Evolutionary conservation across 768 basidiomycete genomes (phyloP).

Genomic region (button mushroom (Agaricus bisporus)): DNA sequence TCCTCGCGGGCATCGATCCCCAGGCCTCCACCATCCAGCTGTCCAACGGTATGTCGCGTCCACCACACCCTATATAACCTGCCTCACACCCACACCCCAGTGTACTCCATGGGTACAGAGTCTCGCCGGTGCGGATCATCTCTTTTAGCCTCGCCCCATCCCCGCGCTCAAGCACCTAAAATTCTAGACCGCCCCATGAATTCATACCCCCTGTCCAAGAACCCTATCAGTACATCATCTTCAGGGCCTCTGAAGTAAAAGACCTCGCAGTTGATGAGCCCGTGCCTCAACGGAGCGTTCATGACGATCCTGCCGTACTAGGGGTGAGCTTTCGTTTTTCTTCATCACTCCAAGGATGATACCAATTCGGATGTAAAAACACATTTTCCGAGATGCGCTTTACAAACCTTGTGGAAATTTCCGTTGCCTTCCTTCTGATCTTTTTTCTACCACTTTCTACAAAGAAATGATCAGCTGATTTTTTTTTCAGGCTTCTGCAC

Average conservation of each 20-base stretch:
- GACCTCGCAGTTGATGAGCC: slow-evolving; percentile 82
- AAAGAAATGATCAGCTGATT: background rate
- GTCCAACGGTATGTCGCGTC: slow-evolving; percentile 59
- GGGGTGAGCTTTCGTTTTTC: no score
- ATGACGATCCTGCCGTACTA: slow-evolving; percentile 81
- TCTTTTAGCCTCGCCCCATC: slow-evolving; percentile 1
- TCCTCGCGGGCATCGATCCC: slow-evolving; percentile 82
- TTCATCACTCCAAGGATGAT: no score
- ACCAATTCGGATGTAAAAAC: slow-evolving; percentile 25
- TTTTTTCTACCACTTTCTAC: slow-evolving; percentile 8
- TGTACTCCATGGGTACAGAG: slow-evolving; percentile 88
- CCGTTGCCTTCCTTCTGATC: slow-evolving; percentile 62
- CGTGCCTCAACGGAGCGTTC: slow-evolving; percentile 53
- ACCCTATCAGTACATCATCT: slow-evolving; percentile 87
- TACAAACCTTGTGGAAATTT: slow-evolving; percentile 46
- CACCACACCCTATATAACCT: background rate
- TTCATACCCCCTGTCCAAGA: slow-evolving; percentile 81
- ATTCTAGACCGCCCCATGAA: slow-evolving; percentile 56
- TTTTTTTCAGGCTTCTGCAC: slow-evolving; percentile 42
- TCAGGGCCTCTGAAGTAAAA: slow-evolving; percentile 86
- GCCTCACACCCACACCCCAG: slow-evolving; percentile 26
- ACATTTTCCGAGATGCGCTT: slow-evolving; percentile 21
- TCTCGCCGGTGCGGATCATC: slow-evolving; percentile 58
- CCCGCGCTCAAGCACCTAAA: slow-evolving; percentile 1
- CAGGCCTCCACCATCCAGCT: slow-evolving; percentile 82